phyloP scores from a whole-genome alignment of 306 rosid genomes.

The Sicyos baderoa region DNA sequence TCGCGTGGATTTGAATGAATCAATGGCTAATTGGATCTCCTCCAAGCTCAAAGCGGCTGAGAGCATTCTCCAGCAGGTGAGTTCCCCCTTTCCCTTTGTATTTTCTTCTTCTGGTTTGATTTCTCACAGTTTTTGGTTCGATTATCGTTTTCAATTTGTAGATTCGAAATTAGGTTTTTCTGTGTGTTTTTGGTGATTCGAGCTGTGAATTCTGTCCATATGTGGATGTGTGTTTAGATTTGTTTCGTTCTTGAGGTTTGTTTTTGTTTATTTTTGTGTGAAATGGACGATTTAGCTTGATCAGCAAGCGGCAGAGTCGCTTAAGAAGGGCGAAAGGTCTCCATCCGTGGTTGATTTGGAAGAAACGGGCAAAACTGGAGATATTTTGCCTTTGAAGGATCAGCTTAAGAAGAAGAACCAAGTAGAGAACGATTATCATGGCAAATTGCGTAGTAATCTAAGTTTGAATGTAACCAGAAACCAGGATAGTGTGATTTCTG shows the following conservation, averaged over 20 bases:
- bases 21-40: conserved; percentile 95
- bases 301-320: conserved; percentile 96
- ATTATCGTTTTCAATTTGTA: not conserved
- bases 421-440: conserved; percentile 40
- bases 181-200: conserved; percentile 1
- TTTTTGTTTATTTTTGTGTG: conserved; percentile 19
- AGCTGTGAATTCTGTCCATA: not conserved
- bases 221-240: not conserved
- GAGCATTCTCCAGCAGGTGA: conserved; percentile 84
- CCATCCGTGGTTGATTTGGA: conserved; percentile 37
- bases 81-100: not conserved
- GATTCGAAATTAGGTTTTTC: not conserved
- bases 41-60: conserved; percentile 96
- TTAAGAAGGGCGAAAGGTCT: conserved; percentile 63
- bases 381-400: conserved; percentile 54
- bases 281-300: conserved; percentile 60
- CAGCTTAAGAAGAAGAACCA: conserved; percentile 68
- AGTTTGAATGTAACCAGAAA: conserved; percentile 25
- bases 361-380: conserved; percentile 39
- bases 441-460: conserved; percentile 50
- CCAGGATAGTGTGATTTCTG: conserved; percentile 30
- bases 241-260: not conserved
- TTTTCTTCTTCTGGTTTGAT: not conserved
- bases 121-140: not conserved
- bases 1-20: conserved; percentile 4